These are phyloP conservation scores for Metroxylon sagu DNA, from an alignment of 176 grass and related monocot genomes.

Conservation along the genomic window DNA sequence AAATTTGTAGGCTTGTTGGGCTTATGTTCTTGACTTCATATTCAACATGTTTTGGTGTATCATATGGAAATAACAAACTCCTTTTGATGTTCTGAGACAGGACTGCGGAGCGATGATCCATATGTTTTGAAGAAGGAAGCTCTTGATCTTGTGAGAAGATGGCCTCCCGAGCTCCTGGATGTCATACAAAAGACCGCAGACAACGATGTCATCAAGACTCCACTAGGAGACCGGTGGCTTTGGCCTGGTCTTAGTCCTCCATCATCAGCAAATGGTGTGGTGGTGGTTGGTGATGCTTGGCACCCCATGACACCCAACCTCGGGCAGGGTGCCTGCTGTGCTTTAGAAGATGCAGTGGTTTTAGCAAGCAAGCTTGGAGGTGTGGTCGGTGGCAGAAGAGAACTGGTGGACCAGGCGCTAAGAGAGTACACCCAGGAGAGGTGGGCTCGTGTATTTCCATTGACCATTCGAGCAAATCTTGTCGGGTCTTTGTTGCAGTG, in stretches of 20 bases:
- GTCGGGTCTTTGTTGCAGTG: constrained; percentile 83
- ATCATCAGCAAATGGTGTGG: constrained; percentile 39
- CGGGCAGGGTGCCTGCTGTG: constrained; percentile 82
- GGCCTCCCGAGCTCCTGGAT: constrained; percentile 52
- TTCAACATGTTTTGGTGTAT: no score
- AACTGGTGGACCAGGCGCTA: constrained; percentile 20
- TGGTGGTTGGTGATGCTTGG: constrained; percentile 82
- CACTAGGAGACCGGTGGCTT: constrained; percentile 80
- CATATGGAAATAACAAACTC: no score
- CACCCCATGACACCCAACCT: constrained; percentile 99
- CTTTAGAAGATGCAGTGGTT: constrained; percentile 82
- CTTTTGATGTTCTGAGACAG: constrained; percentile 23
- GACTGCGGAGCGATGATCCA: constrained; percentile 36
- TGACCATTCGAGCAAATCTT: constrained; percentile 52
- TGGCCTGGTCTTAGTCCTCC: constrained; percentile 58
- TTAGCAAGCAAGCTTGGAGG: constrained; percentile 48
- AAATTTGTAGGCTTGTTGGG: no score
- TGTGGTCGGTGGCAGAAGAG: neutral
- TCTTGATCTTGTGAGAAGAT: constrained; percentile 49
- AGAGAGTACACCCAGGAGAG: constrained; percentile 49
- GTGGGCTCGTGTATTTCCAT: constrained; percentile 67
- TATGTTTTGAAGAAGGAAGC: constrained; percentile 64
- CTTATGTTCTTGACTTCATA: no score
- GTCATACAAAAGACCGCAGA: constrained; percentile 62
- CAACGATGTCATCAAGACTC: constrained; percentile 50